These are phyloP conservation scores for Coffea humblotiana DNA, from an alignment of 305 asterid species.

Conservation along the genomic window DNA sequence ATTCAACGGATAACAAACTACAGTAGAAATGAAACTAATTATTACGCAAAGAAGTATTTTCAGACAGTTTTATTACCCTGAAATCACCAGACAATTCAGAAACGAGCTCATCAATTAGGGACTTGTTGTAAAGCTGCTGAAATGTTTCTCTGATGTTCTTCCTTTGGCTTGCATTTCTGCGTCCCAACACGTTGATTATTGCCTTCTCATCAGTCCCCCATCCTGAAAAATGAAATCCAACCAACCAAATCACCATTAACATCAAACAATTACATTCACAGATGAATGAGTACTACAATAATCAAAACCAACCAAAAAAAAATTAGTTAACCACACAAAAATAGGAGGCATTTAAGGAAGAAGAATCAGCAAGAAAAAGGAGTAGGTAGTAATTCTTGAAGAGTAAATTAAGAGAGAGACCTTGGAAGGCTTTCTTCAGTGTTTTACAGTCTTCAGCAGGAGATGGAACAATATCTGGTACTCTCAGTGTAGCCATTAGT, in stretches of 20 bases:
- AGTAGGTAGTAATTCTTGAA: neutral
- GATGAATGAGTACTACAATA: neutral
- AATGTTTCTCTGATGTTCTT: conserved; percentile 56
- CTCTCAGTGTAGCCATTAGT: conserved; percentile 46
- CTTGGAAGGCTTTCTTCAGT: conserved; percentile 50
- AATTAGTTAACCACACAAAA: neutral
- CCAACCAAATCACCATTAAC: conserved; percentile 6
- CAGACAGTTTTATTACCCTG: conserved; percentile 34
- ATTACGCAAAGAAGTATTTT: too few species aligned
- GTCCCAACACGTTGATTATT: conserved; percentile 55
- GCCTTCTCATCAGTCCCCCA: conserved; percentile 69
- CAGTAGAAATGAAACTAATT: too few species aligned
- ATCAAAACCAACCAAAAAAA: neutral
- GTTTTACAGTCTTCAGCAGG: conserved; percentile 55
- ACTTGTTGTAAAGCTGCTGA: conserved; percentile 50
- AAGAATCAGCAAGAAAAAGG: neutral
- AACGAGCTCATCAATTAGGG: conserved; percentile 50
- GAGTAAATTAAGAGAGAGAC: conserved; percentile 25
- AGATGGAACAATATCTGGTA: conserved; percentile 59
- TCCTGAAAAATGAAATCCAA: conserved; percentile 44
- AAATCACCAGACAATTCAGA: conserved; percentile 78
- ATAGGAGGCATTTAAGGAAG: neutral
- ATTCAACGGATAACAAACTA: too few species aligned
- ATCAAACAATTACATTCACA: conserved; percentile 1
- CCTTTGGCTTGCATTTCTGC: conserved; percentile 68